phyloP scores from a whole-genome alignment of 1,139 yeast species.

The Scheffersomyces cryptocercus region DNA sequence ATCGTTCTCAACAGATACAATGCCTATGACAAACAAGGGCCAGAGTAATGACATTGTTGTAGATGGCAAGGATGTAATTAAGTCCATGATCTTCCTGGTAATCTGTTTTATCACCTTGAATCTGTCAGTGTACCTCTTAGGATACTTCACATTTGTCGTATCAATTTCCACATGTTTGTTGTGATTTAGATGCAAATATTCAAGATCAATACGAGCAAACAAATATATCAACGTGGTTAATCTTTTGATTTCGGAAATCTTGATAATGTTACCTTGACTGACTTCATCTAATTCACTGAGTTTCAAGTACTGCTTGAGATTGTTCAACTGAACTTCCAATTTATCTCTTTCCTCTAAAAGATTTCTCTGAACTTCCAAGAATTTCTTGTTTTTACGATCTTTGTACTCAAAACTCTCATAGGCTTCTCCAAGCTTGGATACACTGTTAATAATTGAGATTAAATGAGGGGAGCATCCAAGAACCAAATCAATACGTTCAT shows the following conservation, averaged over 20 bases:
- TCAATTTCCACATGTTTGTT: slow-evolving; percentile 3
- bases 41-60: slow-evolving; percentile 34
- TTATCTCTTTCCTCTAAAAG: slow-evolving; percentile 11
- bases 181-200: slow-evolving; percentile 11
- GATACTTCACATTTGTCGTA: neutral
- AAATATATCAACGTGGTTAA: slow-evolving; percentile 32
- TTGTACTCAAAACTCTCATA: slow-evolving; percentile 30
- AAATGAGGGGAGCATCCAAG: slow-evolving; percentile 39
- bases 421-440: slow-evolving; percentile 33
- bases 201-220: slow-evolving; percentile 31
- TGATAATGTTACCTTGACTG: slow-evolving; percentile 11
- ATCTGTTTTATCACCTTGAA: slow-evolving; percentile 11
- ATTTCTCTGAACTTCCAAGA: neutral
- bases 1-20: slow-evolving; percentile 28
- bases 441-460: slow-evolving; percentile 30
- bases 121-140: slow-evolving; percentile 7
- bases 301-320: slow-evolving; percentile 21
- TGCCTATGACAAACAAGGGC: slow-evolving; percentile 38
- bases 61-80: slow-evolving; percentile 22
- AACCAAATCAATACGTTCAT: slow-evolving; percentile 33
- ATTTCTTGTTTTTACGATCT: neutral
- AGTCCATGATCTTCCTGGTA: slow-evolving; percentile 17
- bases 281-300: slow-evolving; percentile 9
- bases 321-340: slow-evolving; percentile 18
- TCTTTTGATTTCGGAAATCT: slow-evolving; percentile 36